A percentile compares a stretch with the other conserved stretches of the same genome.
These are phyloP conservation scores for Amesomyces nigricolor DNA, from an alignment of 2,329 filamentous ascomycete genomes.

Conservation along the genomic window DNA sequence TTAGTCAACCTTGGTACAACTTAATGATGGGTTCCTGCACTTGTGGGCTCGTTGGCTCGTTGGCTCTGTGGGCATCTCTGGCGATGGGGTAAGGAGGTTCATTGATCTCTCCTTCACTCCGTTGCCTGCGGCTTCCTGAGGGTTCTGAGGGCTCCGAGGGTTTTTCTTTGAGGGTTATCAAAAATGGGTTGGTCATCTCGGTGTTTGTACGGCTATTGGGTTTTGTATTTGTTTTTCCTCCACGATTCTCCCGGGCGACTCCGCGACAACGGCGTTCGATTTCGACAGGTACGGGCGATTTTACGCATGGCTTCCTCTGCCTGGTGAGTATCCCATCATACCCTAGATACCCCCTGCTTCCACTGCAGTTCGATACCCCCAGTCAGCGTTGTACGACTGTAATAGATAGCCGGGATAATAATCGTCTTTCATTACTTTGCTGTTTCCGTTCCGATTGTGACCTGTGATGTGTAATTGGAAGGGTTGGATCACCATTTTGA, in stretches of 20 bases:
- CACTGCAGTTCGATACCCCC: conserved; percentile 16
- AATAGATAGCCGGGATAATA: background rate
- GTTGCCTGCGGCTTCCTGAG: conserved; percentile 16
- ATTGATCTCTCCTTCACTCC: background rate
- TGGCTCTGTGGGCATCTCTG: conserved; percentile 23
- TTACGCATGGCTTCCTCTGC: conserved; percentile 15
- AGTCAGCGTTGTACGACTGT: conserved; percentile 18
- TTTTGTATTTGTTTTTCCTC: conserved; percentile 2
- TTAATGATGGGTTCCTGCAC: conserved; percentile 24
- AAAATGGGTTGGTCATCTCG: conserved; percentile 19
- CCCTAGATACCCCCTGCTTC: conserved; percentile 13
- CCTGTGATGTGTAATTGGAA: background rate
- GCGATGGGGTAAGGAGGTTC: background rate
- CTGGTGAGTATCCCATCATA: conserved; percentile 23
- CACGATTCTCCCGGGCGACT: background rate
- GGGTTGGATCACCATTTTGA: background rate
- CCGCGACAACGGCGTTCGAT: conserved; percentile 4
- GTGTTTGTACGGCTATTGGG: conserved; percentile 14
- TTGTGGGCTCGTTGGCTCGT: conserved; percentile 24
- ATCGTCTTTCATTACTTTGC: background rate
- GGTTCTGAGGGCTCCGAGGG: conserved; percentile 18
- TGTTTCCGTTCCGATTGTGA: background rate
- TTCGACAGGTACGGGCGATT: conserved; percentile 16
- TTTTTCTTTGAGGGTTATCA: conserved; percentile 15
- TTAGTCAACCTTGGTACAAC: background rate